These are phyloP conservation scores for Saururus chinensis DNA, from an alignment of 164 flowering plant genomes.

Conservation along the genomic window DNA sequence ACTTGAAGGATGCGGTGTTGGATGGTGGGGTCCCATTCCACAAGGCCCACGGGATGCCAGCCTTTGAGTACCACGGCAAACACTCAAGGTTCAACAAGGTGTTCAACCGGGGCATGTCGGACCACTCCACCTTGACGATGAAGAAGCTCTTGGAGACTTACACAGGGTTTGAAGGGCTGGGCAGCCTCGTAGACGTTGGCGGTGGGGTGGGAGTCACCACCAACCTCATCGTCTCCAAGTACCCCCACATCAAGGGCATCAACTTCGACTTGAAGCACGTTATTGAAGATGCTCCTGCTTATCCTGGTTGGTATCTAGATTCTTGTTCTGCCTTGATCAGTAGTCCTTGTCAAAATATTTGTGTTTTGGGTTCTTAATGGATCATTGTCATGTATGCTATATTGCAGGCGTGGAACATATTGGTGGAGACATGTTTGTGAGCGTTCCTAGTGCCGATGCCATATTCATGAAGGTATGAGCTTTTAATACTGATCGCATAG, in stretches of 20 bases:
- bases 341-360: no score
- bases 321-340: no score
- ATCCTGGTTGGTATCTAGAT: slow-evolving; percentile 6
- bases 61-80: neutral
- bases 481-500: no score
- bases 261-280: slow-evolving; percentile 23
- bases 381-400: neutral
- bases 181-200: slow-evolving; percentile 5
- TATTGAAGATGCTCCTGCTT: slow-evolving; percentile 12
- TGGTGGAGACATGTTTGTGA: neutral
- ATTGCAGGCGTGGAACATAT: neutral
- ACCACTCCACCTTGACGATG: slow-evolving; percentile 10
- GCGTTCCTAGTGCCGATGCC: neutral
- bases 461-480: no score
- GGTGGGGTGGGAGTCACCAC: slow-evolving; percentile 14
- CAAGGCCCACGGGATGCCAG: slow-evolving; percentile 24
- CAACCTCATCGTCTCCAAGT: slow-evolving; percentile 18
- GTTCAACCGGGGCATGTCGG: slow-evolving; percentile 13
- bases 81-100: slow-evolving; percentile 13
- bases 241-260: slow-evolving; percentile 24
- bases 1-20: slow-evolving; percentile 28
- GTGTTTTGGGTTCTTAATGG: neutral
- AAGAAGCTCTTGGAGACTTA: slow-evolving; percentile 13
- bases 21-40: slow-evolving; percentile 33
- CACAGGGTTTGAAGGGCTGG: slow-evolving; percentile 7